Evolutionary conservation across 805 yeast genomes (phyloP), one percentile per base, ranked within the genome.

Genomic region (Myxozyma nipponensis): DNA sequence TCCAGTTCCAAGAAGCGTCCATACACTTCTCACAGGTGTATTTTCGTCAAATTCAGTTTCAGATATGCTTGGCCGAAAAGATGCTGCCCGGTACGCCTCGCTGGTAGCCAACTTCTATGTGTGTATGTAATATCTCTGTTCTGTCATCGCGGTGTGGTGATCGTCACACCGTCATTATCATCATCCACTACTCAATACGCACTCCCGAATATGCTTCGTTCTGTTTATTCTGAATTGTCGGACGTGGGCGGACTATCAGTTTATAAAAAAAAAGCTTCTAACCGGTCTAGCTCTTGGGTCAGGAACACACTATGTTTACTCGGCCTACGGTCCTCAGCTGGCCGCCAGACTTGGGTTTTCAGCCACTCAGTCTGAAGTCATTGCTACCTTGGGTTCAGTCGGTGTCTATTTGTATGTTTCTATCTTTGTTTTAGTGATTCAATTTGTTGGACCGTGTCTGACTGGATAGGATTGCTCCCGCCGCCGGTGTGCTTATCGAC

Each of bases 321-420:
- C 86, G 6, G 86, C 87, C 0, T 86, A 80, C 64, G 83, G 88
- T 35, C 91, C 95, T 0, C 93, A 86, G 63, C 72, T 84, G 47
- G 86, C 89, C 1, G 66, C 66, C 25, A 72, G 73, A 45, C 72
- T 86, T 46, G 68, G 69, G 19, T 78, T 86, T 58, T 63, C 78
- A 1, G 87, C 86, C 2, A 73, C 86, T 0, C 76, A 82, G 46
- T 72, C 85, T 3, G 79, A 89, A 3, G 63, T 74, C 25, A 74
- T 85, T 2, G 90, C 88, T 2, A 75, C 84, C 61, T 64, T 76
- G 5, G 95, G 91, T 1, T 78, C 83, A 30, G 67, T 84, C 35
- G 88, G 90, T 0, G 71, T 72, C 59, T 73, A 83, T 2, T 71
- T 85, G 62, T 57, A 18, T 30, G 61, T 39, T 18, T 22, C n/a